Evolutionary conservation across 2,329 filamentous ascomycete species (phyloP).

Genomic region (Ceratocystis eucalypticola): DNA sequence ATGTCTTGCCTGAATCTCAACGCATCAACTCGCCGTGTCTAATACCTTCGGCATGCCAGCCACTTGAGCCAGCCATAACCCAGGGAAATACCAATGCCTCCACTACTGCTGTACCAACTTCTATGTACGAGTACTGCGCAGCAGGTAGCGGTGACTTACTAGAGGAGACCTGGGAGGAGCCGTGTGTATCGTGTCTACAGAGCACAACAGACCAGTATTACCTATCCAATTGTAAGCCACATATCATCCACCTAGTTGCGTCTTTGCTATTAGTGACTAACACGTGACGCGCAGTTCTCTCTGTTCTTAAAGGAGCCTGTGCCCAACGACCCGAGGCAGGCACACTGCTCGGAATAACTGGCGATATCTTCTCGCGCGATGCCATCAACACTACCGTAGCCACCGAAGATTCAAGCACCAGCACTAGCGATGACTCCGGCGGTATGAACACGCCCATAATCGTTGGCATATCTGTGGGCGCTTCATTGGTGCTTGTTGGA

Average conservation of each 20-base stretch:
- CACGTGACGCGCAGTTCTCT: constrained; percentile 29
- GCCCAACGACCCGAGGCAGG: constrained; percentile 32
- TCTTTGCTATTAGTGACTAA: constrained; percentile 16
- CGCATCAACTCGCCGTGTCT: constrained; percentile 32
- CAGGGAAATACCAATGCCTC: constrained; percentile 24
- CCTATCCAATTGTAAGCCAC: constrained; percentile 36
- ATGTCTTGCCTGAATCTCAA: constrained; percentile 25
- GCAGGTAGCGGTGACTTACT: constrained; percentile 28
- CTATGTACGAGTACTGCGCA: constrained; percentile 31
- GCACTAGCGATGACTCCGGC: constrained; percentile 24
- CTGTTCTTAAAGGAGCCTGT: constrained; percentile 36
- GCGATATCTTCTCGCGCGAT: constrained; percentile 30
- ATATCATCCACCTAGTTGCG: background rate
- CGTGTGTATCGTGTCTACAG: constrained; percentile 34
- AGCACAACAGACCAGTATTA: constrained; percentile 31
- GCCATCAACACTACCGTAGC: constrained; percentile 30
- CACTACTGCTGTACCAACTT: constrained; percentile 20
- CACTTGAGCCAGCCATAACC: constrained; percentile 29
- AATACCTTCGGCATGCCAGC: constrained; percentile 30
- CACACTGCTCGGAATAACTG: constrained; percentile 29
- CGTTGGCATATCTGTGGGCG: constrained; percentile 39
- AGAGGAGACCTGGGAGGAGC: constrained; percentile 24
- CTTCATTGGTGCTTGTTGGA: constrained; percentile 31
- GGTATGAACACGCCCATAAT: constrained; percentile 37
- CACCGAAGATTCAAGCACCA: constrained; percentile 14